Evolutionary conservation across 495 filamentous ascomycete species (phyloP).

Genomic region (Neurospora sp.): DNA sequence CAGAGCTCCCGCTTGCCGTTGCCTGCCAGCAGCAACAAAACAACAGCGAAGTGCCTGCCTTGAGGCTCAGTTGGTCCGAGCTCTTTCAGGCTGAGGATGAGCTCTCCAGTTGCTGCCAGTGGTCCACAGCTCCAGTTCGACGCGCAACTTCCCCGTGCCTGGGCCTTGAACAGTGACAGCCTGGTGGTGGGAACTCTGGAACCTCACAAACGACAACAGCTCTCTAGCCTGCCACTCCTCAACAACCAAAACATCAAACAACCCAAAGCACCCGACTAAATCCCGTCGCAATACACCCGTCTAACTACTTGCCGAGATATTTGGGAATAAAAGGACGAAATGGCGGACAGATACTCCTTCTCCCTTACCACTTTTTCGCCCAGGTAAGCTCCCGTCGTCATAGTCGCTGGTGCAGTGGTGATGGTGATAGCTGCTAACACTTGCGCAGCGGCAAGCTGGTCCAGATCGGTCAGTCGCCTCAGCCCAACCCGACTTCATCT

Average conservation of each 20-base stretch:
- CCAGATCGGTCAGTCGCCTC: constrained; percentile 53
- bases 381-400: constrained; percentile 54
- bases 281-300: background rate
- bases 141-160: constrained; percentile 28
- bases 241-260: constrained; percentile 3
- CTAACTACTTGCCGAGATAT: background rate
- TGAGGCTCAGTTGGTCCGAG: constrained; percentile 17
- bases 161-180: constrained; percentile 7
- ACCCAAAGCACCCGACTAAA: background rate
- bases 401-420: constrained; percentile 4
- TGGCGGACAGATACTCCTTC: constrained; percentile 99
- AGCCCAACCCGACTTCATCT: background rate
- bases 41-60: background rate
- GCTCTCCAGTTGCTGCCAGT: constrained; percentile 2
- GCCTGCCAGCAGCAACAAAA: background rate
- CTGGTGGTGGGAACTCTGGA: constrained; percentile 10
- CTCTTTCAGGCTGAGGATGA: constrained; percentile 13
- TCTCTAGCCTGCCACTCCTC: constrained; percentile 2
- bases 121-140: constrained; percentile 12
- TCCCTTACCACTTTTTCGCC: constrained; percentile 99
- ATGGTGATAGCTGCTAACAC: constrained; percentile 33
- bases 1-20: background rate
- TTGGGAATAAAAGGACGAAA: constrained; percentile 28
- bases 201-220: constrained; percentile 12
- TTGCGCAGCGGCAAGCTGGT: constrained; percentile 79